Percentiles rank a stretch among this genome's conserved stretches.
These are phyloP conservation scores for Suillus discolor DNA, from an alignment of 768 basidiomycete species.

Conservation along the genomic window DNA sequence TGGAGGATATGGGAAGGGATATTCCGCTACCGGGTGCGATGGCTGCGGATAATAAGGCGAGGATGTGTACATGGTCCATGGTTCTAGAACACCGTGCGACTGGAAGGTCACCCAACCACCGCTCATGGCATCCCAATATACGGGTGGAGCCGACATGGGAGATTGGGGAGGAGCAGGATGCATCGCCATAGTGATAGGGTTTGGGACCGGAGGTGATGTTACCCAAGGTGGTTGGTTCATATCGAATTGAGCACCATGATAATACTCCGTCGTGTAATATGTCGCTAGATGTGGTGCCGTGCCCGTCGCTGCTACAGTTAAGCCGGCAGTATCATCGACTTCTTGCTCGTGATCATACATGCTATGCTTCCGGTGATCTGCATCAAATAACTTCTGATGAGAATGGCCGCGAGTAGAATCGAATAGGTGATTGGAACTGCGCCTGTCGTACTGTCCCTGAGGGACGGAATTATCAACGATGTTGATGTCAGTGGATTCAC, in stretches of 20 bases:
- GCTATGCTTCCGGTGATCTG: conserved; percentile 22
- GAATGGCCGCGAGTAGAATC: conserved; percentile 36
- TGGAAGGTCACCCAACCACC: conserved; percentile 34
- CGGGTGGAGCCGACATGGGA: conserved; percentile 21
- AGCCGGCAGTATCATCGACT: conserved; percentile 6
- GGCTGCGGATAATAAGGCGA: conserved; percentile 35
- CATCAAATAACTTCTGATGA: conserved; percentile 27
- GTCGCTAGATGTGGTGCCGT: not conserved
- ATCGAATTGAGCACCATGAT: conserved; percentile 19
- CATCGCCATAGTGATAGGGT: conserved; percentile 21
- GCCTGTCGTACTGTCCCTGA: conserved; percentile 32
- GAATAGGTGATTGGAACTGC: conserved; percentile 40
- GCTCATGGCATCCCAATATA: conserved; percentile 33
- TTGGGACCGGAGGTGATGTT: conserved; percentile 21
- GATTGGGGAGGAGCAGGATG: conserved; percentile 32
- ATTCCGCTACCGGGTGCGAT: conserved; percentile 23
- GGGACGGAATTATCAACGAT: conserved; percentile 3
- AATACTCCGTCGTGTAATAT: conserved; percentile 9
- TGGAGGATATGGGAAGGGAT: conserved; percentile 7
- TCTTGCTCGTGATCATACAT: conserved; percentile 25
- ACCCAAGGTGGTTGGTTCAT: conserved; percentile 25
- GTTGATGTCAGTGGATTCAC: conserved; percentile 8
- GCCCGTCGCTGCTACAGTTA: not conserved
- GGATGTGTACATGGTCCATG: conserved; percentile 33
- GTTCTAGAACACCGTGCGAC: conserved; percentile 27